phyloP scores from a whole-genome alignment of 306 rosid genomes.

The Fragaria iinumae region DNA sequence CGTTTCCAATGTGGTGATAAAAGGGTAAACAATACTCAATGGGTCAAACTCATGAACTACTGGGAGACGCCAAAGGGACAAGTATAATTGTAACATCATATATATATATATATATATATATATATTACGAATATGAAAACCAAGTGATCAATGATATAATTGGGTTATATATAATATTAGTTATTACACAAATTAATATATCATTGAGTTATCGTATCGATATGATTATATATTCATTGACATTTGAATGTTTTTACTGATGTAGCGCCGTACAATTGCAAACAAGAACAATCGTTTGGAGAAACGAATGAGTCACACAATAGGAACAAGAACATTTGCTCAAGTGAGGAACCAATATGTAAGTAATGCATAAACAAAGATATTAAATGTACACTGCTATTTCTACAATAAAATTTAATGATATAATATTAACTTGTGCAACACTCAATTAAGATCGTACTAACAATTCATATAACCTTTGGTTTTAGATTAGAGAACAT shows the following conservation, averaged over 20 bases:
- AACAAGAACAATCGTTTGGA: neutral
- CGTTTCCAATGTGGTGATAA: neutral
- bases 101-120: no score
- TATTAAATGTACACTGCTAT: neutral
- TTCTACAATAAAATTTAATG: neutral
- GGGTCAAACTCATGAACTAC: neutral
- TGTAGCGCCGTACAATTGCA: neutral
- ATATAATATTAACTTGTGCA: neutral
- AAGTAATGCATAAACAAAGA: neutral
- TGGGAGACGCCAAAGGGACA: neutral
- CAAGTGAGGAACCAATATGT: neutral
- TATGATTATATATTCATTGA: no score
- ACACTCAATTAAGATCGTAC: neutral
- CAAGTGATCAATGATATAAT: no score
- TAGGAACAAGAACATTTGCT: neutral
- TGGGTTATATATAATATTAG: no score
- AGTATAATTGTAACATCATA: neutral
- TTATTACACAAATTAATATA: no score
- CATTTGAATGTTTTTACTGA: neutral
- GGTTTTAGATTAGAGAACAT: neutral
- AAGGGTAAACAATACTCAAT: neutral
- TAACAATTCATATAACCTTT: no score
- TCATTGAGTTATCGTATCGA: no score
- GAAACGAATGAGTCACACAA: neutral
- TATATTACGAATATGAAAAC: no score